Conservation (phyloP, 129 eudicot species). For the Erigeron canadensis region DNA sequence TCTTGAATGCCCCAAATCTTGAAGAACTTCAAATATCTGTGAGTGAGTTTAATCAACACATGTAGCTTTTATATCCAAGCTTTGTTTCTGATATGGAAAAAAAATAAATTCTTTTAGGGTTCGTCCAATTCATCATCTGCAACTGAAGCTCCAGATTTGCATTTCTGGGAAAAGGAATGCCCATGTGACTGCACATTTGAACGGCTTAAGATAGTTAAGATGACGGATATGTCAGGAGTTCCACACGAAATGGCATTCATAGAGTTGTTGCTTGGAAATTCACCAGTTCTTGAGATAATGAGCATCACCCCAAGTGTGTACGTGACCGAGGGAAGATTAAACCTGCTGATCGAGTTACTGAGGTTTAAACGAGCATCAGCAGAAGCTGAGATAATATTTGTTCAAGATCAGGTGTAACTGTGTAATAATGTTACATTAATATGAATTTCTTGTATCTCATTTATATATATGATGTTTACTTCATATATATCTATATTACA, state of each 20-base stretch:
- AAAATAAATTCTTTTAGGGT: slow-evolving; percentile 46
- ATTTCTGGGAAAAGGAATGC: slow-evolving; percentile 59
- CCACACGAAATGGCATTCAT: slow-evolving; percentile 83
- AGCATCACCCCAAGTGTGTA: slow-evolving; percentile 65
- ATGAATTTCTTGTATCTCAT: neutral
- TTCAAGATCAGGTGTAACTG: slow-evolving; percentile 54
- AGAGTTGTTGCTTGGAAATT: slow-evolving; percentile 61
- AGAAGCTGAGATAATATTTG: slow-evolving; percentile 59
- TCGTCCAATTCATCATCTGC: slow-evolving; percentile 57
- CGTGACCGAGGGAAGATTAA: slow-evolving; percentile 53
- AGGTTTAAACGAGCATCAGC: slow-evolving; percentile 91
- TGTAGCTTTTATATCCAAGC: neutral
- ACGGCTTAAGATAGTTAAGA: slow-evolving; percentile 60
- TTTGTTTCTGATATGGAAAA: neutral
- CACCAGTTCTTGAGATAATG: slow-evolving; percentile 68
- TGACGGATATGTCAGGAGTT: slow-evolving; percentile 65
- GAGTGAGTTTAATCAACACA: slow-evolving; percentile 32
- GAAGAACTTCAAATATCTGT: slow-evolving; percentile 87
- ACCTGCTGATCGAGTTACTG: slow-evolving; percentile 62
- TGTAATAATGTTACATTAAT: slow-evolving; percentile 31
- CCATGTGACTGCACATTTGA: slow-evolving; percentile 47
- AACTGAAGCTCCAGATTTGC: slow-evolving; percentile 45
- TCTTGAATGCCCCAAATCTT: slow-evolving; percentile 69
- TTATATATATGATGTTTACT: neutral
- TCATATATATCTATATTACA: too few species aligned